Evolutionary conservation across 257 asterid genomes (phyloP).

Genomic region (Lantana camara): DNA sequence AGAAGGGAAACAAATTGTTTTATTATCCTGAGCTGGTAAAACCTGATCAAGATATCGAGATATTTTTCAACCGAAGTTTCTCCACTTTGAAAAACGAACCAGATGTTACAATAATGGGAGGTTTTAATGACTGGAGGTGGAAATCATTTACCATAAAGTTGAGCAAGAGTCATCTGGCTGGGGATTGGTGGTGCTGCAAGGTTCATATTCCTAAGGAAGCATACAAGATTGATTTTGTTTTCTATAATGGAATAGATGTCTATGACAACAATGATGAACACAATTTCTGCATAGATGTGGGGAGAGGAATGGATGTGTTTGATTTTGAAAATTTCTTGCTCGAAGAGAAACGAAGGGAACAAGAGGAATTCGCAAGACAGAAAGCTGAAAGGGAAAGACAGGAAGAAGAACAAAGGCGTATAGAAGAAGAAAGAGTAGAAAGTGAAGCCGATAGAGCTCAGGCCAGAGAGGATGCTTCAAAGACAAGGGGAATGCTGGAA

Average conservation of each 20-base stretch:
- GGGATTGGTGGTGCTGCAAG: conserved; percentile 97
- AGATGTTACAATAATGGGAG: conserved; percentile 82
- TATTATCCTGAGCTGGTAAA: conserved; percentile 70
- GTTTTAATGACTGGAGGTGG: conserved; percentile 90
- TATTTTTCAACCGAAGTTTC: conserved; percentile 73
- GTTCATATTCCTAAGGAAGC: conserved; percentile 92
- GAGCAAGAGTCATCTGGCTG: conserved; percentile 63
- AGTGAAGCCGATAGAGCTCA: conserved; percentile 74
- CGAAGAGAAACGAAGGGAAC: conserved; percentile 81
- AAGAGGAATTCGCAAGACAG: conserved; percentile 61
- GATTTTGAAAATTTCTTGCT: conserved; percentile 91
- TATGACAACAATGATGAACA: conserved; percentile 79
- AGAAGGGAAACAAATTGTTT: conserved; percentile 68
- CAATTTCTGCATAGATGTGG: conserved; percentile 75
- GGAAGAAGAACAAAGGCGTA: conserved; percentile 67
- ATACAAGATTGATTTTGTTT: conserved; percentile 85
- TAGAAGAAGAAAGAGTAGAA: conserved; percentile 81
- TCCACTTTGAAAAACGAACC: conserved; percentile 76
- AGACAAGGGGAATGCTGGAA: conserved; percentile 48
- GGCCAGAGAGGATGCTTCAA: conserved; percentile 72
- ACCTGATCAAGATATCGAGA: conserved; percentile 76
- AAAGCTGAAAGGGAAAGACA: conserved; percentile 77
- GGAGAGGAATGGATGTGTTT: conserved; percentile 73
- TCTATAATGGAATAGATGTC: conserved; percentile 76
- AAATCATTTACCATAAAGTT: conserved; percentile 68